A percentile compares a stretch with the other conserved stretches of the same genome.
These are phyloP conservation scores for Penicillium steckii DNA, from an alignment of 495 filamentous ascomycete species.

Conservation along the genomic window DNA sequence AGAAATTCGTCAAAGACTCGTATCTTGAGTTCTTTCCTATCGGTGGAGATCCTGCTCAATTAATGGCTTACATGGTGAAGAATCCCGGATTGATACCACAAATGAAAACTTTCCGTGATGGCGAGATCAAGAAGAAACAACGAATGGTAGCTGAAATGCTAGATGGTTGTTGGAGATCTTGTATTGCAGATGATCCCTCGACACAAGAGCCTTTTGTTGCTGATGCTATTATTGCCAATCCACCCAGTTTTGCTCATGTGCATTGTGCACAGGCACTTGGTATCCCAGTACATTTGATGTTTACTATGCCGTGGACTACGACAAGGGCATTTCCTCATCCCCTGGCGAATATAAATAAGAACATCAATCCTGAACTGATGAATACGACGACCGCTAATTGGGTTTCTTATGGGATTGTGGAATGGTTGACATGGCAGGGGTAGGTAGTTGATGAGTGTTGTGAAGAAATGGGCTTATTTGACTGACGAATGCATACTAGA, in stretches of 20 bases:
- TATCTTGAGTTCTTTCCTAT: conserved; percentile 55
- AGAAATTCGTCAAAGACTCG: conserved; percentile 50
- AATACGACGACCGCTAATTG: conserved; percentile 52
- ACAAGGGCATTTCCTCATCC: conserved; percentile 58
- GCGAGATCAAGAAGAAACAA: conserved; percentile 40
- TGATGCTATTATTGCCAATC: conserved; percentile 67
- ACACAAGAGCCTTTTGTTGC: conserved; percentile 55
- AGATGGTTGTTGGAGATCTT: conserved; percentile 48
- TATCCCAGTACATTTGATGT: conserved; percentile 65
- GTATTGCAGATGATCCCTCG: conserved; percentile 10
- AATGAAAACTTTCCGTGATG: conserved; percentile 35
- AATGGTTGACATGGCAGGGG: conserved; percentile 70
- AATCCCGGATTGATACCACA: conserved; percentile 48
- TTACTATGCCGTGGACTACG: conserved; percentile 61
- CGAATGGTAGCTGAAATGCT: conserved; percentile 52
- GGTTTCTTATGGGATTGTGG: conserved; percentile 59
- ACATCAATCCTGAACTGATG: conserved; percentile 36
- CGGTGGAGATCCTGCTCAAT: conserved; percentile 56
- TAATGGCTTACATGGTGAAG: conserved; percentile 59
- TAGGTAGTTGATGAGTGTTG: conserved; percentile 16
- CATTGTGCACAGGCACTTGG: conserved; percentile 62
- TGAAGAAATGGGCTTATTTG: background rate
- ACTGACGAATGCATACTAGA: conserved; percentile 19
- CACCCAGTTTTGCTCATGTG: conserved; percentile 64
- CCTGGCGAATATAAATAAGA: conserved; percentile 45